These are phyloP conservation scores for Acacia pycnantha DNA, from an alignment of 331 rosid species.

Conservation along the genomic window DNA sequence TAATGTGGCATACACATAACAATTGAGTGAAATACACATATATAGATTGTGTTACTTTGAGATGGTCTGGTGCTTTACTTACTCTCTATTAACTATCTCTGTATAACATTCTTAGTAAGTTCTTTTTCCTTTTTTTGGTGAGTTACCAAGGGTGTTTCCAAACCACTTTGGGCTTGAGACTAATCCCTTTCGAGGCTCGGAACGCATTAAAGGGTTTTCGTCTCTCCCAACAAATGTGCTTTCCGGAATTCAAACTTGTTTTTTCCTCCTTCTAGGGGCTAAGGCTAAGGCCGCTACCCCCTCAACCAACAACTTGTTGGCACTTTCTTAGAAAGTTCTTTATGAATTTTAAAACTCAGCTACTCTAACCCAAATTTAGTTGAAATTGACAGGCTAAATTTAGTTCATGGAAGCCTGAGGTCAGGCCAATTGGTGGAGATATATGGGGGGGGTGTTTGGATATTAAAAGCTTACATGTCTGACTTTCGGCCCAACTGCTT, in stretches of 20 bases:
- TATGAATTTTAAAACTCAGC: background rate
- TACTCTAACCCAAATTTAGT: background rate
- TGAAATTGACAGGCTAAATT: background rate
- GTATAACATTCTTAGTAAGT: background rate
- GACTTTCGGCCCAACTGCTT: conserved; percentile 96
- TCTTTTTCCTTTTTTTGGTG: too few relatives aligned
- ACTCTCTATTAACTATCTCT: background rate
- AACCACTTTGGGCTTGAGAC: too few relatives aligned
- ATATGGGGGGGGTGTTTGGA: background rate
- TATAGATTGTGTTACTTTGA: background rate
- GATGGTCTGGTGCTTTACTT: background rate
- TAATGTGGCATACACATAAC: background rate
- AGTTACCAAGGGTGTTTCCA: too few relatives aligned
- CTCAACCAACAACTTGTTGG: too few relatives aligned
- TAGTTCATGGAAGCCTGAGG: background rate
- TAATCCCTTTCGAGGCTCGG: too few relatives aligned
- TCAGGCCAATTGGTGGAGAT: background rate
- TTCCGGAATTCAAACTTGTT: too few relatives aligned
- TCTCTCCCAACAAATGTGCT: too few relatives aligned
- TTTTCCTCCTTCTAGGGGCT: too few relatives aligned
- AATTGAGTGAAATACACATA: background rate
- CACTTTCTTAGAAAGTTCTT: background rate
- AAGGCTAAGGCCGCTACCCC: too few relatives aligned
- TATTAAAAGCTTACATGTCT: conserved; percentile 78
- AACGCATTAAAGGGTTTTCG: too few relatives aligned